Conservation (phyloP, 345 rosid species). For the Conringia planisiliqua region DNA sequence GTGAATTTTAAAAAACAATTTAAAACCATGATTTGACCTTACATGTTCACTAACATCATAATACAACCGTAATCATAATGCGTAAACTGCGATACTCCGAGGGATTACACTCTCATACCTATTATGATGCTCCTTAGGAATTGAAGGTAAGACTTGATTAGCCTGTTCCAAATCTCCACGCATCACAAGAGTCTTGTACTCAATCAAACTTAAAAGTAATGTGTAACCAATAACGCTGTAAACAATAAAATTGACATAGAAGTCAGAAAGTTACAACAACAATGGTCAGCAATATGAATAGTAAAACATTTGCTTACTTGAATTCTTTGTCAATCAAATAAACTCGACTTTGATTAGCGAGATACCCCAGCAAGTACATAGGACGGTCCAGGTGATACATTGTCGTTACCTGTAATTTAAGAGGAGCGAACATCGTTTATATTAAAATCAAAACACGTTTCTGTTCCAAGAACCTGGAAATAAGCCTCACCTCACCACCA, state of each 20-base stretch:
- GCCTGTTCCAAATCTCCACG: constrained; percentile 84
- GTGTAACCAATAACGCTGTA: constrained; percentile 79
- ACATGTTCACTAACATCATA: constrained; percentile 10
- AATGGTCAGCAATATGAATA: neutral
- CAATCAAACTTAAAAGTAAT: constrained; percentile 77
- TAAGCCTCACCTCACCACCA: constrained; percentile 83
- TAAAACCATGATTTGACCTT: neutral
- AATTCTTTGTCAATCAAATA: constrained; percentile 96
- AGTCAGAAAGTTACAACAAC: constrained; percentile 10
- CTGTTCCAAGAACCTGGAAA: neutral
- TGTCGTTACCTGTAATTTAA: constrained; percentile 70
- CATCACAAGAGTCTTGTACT: constrained; percentile 91
- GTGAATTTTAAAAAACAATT: neutral
- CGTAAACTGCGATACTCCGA: neutral
- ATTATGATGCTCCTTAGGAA: constrained; percentile 78
- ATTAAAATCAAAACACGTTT: neutral
- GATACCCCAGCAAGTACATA: constrained; percentile 95
- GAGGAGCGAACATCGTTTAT: neutral
- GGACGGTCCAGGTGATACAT: constrained; percentile 99
- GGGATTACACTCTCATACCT: constrained; percentile 42
- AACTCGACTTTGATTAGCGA: constrained; percentile 92
- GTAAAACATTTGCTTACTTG: constrained; percentile 52
- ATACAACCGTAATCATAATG: neutral
- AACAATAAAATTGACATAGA: constrained; percentile 2
- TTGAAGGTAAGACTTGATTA: constrained; percentile 66